Evolutionary conservation across 23 red algal genomes (phyloP), one percentile per base, ranked within the genome.

Genomic region (Agarophyton chilense): DNA sequence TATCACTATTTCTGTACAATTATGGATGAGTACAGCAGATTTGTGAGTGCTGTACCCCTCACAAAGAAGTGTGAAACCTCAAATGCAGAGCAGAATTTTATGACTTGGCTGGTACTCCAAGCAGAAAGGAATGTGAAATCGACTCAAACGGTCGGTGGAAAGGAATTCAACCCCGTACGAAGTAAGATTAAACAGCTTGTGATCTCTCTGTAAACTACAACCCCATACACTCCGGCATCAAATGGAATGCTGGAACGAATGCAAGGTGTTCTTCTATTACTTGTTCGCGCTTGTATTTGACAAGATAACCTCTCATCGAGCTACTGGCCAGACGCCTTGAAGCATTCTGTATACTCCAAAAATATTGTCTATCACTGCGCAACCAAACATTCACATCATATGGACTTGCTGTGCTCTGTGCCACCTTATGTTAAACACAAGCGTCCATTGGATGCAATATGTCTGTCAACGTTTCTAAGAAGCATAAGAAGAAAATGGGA

Each of bases 81-180:
- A 29, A 6, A 10, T 4, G 8, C 38, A 6, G 12, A 46, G 43
- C 12, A 51, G 2, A 2, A 52, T 11, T 77, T 51, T 19, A 52
- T 77, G 72, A 77, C 18, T 12, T 52, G 65, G 64, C 52, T 87
- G 34, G 82, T 53, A 35, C n/a, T 16, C 10, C 82, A 73, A 0
- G 28, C 82, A 9, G 0, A 32, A 13, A 5, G 40, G 21, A 4
- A 24, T 9, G 64, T 87, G 9, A 75, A 21, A 3, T 35, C 39
- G 4, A 0, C 53, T 4, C 41, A 87, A 53, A 43, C 82, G 2
- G 65, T 74, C 14, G 64, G 62, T 22, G 64, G 82, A n/a, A 50
- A 7, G 12, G 82, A 57, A 51, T 87, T 87, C 58, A 84, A 11
- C 41, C 17, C 4, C 24, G 79, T 35, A 11, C 38, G 24, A 4